Evolutionary conservation across 768 basidiomycete species (phyloP).

Genomic region (Leccinum obscurum): DNA sequence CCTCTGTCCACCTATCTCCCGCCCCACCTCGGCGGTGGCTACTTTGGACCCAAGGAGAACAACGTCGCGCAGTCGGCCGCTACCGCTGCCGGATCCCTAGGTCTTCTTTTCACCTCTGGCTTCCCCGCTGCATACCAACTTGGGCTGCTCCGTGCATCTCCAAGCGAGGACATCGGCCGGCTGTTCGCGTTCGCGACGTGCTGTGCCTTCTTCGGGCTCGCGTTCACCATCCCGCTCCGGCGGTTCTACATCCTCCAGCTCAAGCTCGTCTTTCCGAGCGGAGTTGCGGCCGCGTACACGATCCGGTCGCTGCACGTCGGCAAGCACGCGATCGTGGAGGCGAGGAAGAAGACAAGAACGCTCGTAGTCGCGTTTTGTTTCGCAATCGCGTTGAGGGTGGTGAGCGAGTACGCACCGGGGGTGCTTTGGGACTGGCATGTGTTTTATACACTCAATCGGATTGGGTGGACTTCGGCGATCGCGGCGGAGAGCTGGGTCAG

Average conservation of each 20-base stretch:
- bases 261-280: conserved; percentile 3
- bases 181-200: neutral
- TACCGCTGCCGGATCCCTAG: conserved; percentile 1
- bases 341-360: conserved; percentile 1
- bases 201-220: conserved; percentile 3
- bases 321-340: neutral
- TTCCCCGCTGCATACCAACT: conserved; percentile 2
- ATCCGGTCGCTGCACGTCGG: neutral
- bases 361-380: neutral
- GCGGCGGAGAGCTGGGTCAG: conserved; percentile 5
- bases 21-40: neutral
- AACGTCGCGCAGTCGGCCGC: conserved; percentile 1
- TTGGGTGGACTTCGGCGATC: neutral
- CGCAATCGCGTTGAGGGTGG: neutral
- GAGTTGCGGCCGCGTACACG: neutral
- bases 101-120: conserved; percentile 2
- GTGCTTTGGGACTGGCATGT: conserved; percentile 4
- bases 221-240: conserved; percentile 1
- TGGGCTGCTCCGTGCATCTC: neutral
- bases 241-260: conserved; percentile 1
- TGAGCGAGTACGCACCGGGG: conserved; percentile 1
- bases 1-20: neutral
- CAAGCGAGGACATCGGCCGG: neutral
- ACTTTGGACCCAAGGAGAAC: conserved; percentile 6
- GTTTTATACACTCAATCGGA: neutral